Evolutionary conservation across 495 filamentous ascomycete genomes (phyloP), one percentile per base, ranked within the genome.

Genomic region (Neurospora sp.): DNA sequence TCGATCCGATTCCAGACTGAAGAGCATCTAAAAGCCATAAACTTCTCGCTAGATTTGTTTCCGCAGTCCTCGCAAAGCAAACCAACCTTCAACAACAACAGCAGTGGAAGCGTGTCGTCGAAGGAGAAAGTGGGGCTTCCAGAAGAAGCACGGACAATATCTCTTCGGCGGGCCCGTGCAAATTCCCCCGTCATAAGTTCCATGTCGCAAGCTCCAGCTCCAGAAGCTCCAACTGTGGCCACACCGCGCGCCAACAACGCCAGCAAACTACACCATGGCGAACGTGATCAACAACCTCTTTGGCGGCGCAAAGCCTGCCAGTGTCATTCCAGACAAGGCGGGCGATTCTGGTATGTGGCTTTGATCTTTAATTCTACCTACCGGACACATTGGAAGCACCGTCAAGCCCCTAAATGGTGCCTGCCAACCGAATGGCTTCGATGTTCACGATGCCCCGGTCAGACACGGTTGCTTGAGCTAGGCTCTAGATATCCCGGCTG

Each of bases 251-350:
- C 38, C 76, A 48, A 72, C 72, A 69, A 74, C 68, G 61, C 61
- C 69, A 71, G 53, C 44, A 40, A 44, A 12, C 70, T n/a, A 75
- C 73, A 80, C 77, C 71, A 93, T 93, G 91, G 90, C 90, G 79
- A 88, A 87, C 79, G 77, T 92, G 75, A 78, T 93, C 78, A 90
- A 90, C 80, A 89, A 88, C 79, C 79, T 92, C 74, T 89, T 92
- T 76, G 91, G 89, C 78, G 88, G 88, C 79, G 83, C 84, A 74
- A 87, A 89, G 84, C 79, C 88, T 73, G 81, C 75, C 70, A 83
- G 81, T 72, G 83, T 86, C 61, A 79, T 78, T 69, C 81, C 84
- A 69, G 74, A 44, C 22, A 61, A 74, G 66, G 83, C 83, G 72
- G 82, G 82, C 72, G 89, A 92, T 77, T 87, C 90, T 81, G 90